phyloP scores from a whole-genome alignment of 495 filamentous ascomycete genomes.

The Hypoxylon fuscum region DNA sequence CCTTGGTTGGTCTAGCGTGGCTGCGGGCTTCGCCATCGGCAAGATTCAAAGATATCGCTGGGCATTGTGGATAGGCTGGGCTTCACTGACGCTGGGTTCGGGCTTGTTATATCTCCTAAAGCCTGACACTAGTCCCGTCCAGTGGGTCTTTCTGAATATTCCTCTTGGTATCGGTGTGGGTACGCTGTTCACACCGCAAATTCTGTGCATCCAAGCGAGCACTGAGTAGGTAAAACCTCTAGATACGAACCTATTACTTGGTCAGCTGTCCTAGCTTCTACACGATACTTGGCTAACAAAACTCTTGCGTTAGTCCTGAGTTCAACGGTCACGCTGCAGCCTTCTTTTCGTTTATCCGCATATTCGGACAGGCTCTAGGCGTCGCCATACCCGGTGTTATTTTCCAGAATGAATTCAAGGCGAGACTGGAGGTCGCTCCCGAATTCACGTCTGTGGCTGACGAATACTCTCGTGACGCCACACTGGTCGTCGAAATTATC shows the following conservation, averaged over 20 bases:
- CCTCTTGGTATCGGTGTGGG: conserved; percentile 62
- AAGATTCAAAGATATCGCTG: conserved; percentile 56
- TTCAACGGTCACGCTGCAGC: conserved; percentile 51
- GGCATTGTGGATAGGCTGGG: conserved; percentile 64
- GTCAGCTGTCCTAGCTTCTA: too few relatives aligned
- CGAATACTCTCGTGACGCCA: conserved; percentile 64
- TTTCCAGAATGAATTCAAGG: conserved; percentile 69
- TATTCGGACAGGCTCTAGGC: conserved; percentile 59
- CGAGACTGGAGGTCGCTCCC: conserved; percentile 55
- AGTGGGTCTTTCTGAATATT: conserved; percentile 63
- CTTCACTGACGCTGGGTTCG: conserved; percentile 54
- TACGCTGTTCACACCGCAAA: conserved; percentile 60
- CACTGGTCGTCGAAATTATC: conserved; percentile 67
- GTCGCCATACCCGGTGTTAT: conserved; percentile 63
- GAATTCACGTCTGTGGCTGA: conserved; percentile 55
- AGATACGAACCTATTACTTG: not conserved
- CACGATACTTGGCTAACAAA: too few relatives aligned
- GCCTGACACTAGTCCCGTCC: conserved; percentile 50
- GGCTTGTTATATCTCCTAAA: conserved; percentile 59
- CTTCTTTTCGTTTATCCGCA: conserved; percentile 66
- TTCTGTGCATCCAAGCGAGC: conserved; percentile 56
- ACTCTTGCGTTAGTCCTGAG: too few relatives aligned
- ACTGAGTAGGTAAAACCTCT: conserved; percentile 7
- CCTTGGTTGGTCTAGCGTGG: conserved; percentile 48
- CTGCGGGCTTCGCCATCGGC: conserved; percentile 55